Conservation (phyloP, 2,329 filamentous ascomycete species). For the Cytospora chrysosperma region DNA sequence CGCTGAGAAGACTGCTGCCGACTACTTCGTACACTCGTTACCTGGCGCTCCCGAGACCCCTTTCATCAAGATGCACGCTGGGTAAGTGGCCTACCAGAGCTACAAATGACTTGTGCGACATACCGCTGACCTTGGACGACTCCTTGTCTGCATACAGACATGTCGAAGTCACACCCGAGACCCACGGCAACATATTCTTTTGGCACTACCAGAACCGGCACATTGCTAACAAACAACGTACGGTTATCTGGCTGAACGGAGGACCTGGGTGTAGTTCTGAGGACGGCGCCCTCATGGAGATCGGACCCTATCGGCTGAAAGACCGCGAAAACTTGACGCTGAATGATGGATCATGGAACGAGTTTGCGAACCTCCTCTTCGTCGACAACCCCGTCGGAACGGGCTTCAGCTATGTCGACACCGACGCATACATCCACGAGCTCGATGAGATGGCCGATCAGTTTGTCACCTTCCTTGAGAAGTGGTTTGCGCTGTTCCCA, state of each 20-base stretch:
- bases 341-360: constrained; percentile 97
- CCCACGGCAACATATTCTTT: constrained; percentile 95
- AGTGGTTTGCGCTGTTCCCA: constrained; percentile 87
- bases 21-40: constrained; percentile 85
- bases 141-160: constrained; percentile 62
- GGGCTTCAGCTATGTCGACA: constrained; percentile 93
- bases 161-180: constrained; percentile 80
- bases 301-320: constrained; percentile 87
- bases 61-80: constrained; percentile 95
- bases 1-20: constrained; percentile 61
- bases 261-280: constrained; percentile 96
- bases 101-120: not conserved
- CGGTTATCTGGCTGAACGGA: constrained; percentile 95
- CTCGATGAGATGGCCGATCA: constrained; percentile 86
- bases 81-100: constrained; percentile 56
- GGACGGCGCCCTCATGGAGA: constrained; percentile 94
- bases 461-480: constrained; percentile 85
- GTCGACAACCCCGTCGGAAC: constrained; percentile 97
- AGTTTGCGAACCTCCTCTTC: constrained; percentile 95
- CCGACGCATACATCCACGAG: constrained; percentile 81
- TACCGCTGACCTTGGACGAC: not conserved
- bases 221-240: constrained; percentile 86
- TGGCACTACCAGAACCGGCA: constrained; percentile 97
- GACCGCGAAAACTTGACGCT: constrained; percentile 69
- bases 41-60: constrained; percentile 80